These are phyloP conservation scores for Brassica cretica DNA, from an alignment of 345 rosid genomes.

Conservation along the genomic window DNA sequence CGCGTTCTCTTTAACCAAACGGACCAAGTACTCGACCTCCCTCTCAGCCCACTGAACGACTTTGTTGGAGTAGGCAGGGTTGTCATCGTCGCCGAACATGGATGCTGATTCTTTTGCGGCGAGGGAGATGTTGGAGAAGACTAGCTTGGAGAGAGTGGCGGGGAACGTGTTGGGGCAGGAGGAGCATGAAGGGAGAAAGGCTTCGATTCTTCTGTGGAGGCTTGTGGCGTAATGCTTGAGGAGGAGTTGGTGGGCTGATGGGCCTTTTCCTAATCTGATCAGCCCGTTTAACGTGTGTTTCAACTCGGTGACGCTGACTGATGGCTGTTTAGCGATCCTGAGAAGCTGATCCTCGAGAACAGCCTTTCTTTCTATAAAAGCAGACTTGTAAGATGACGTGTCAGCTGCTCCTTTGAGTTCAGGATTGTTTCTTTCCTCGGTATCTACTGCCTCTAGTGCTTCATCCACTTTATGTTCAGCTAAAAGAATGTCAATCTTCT, in stretches of 20 bases:
- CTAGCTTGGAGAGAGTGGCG: slow-evolving; percentile 68
- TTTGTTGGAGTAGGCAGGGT: slow-evolving; percentile 79
- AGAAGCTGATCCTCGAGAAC: slow-evolving; percentile 69
- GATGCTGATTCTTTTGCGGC: slow-evolving; percentile 72
- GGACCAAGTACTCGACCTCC: slow-evolving; percentile 81
- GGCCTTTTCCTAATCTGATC: slow-evolving; percentile 83
- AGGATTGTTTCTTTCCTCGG: slow-evolving; percentile 62
- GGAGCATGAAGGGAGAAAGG: slow-evolving; percentile 70
- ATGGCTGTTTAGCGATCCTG: slow-evolving; percentile 69
- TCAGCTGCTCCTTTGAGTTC: slow-evolving; percentile 65
- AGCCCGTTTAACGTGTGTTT: slow-evolving; percentile 63
- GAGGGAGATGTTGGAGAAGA: slow-evolving; percentile 68
- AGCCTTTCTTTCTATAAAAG: slow-evolving; percentile 63
- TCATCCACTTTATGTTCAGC: slow-evolving; percentile 84
- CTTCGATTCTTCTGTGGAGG: slow-evolving; percentile 65
- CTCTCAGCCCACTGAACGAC: slow-evolving; percentile 96
- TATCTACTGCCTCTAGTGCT: slow-evolving; percentile 65
- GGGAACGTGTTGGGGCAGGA: slow-evolving; percentile 77
- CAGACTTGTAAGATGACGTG: slow-evolving; percentile 54
- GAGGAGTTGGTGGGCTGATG: slow-evolving; percentile 73
- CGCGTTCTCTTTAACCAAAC: slow-evolving; percentile 80
- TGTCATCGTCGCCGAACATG: slow-evolving; percentile 89
- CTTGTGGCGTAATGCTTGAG: slow-evolving; percentile 55
- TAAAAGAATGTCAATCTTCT: slow-evolving; percentile 74
- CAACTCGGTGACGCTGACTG: slow-evolving; percentile 48